phyloP scores from a whole-genome alignment of 306 rosid genomes.

The Pterocarpus santalinus region DNA sequence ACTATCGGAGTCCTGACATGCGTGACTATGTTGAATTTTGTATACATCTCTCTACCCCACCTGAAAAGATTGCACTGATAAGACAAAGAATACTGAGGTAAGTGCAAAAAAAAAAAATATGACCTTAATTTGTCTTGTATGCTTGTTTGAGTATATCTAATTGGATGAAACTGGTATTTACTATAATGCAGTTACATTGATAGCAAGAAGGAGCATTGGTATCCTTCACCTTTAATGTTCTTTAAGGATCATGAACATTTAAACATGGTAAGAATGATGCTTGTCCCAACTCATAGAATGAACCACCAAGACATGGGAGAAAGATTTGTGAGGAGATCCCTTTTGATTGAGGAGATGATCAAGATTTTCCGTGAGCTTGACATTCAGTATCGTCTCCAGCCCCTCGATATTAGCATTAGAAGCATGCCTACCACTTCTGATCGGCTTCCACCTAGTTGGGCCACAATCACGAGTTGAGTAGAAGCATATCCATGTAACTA shows the following conservation, averaged over 20 bases:
- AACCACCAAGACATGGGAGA: conserved; percentile 91
- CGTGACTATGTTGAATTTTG: conserved; percentile 81
- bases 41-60: conserved; percentile 79
- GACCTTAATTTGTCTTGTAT: background rate
- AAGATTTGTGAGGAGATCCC: conserved; percentile 69
- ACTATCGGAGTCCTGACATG: conserved; percentile 93
- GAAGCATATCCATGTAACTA: conserved; percentile 1
- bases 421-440: conserved; percentile 66
- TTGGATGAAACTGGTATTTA: conserved; percentile 9
- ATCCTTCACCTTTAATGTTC: conserved; percentile 68
- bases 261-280: conserved; percentile 63
- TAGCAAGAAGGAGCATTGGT: conserved; percentile 90
- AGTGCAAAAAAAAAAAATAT: background rate
- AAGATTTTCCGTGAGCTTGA: conserved; percentile 81
- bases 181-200: conserved; percentile 75
- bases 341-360: conserved; percentile 77
- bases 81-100: conserved; percentile 78
- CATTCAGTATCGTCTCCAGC: conserved; percentile 76
- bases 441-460: conserved; percentile 63
- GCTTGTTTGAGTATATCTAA: background rate
- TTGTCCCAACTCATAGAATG: conserved; percentile 72
- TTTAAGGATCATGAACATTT: conserved; percentile 66
- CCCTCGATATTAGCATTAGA: conserved; percentile 71
- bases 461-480: conserved; percentile 53
- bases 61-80: conserved; percentile 68